Evolutionary conservation across 2,329 filamentous ascomycete species (phyloP), one percentile per base, ranked within the genome.

Genomic region (Pseudogymnoascus sp.): DNA sequence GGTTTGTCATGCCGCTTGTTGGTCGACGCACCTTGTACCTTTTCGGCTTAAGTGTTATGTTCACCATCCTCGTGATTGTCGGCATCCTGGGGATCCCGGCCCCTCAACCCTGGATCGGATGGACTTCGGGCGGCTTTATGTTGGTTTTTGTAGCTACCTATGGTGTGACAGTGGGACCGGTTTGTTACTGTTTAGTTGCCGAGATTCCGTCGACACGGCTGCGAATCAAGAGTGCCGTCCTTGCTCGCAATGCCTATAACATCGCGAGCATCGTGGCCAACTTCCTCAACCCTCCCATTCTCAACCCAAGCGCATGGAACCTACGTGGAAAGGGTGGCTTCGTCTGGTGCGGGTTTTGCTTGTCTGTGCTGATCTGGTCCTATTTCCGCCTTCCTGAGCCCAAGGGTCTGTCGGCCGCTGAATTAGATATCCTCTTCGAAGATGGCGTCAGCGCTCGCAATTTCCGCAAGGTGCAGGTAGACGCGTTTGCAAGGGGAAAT

Each of bases 21-120:
- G 91, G 91, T 60, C 88, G 91, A 61, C 85, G 76, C 6, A 73
- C 70, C 3, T 65, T 78, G 9, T 76, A 75, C 62, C 65, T 77
- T 8, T 62, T 26, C 21, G 71, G 71, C 7, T 67, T 72, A 36
- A 50, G 60, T 10, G 66, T 63, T 5, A 50, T 66, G 5, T 65
- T 63, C 3, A 47, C 38, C 10, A 28, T 66, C 3, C 61, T 68
- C 5, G 13, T 69, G 11, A 60, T 70, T 3, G 67, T 68, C 28
- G 67, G 68, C 17, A 64, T 66, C 13, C 63, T 65, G 71, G 69
- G 68, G 17, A 67, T 62, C 10, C 67, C 63, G 1, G 13, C 65
- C 19, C 57, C 65, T 26, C 57, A 62, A 9, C 66, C 67, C 28
- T 62, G 68, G n/a, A 67, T 71, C 7, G 21, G 38, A 66, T 75